Evolutionary conservation across 1,284 basidiomycete species (phyloP), one percentile per base, ranked within the genome.

Genomic region (Trichosporon faecale): DNA sequence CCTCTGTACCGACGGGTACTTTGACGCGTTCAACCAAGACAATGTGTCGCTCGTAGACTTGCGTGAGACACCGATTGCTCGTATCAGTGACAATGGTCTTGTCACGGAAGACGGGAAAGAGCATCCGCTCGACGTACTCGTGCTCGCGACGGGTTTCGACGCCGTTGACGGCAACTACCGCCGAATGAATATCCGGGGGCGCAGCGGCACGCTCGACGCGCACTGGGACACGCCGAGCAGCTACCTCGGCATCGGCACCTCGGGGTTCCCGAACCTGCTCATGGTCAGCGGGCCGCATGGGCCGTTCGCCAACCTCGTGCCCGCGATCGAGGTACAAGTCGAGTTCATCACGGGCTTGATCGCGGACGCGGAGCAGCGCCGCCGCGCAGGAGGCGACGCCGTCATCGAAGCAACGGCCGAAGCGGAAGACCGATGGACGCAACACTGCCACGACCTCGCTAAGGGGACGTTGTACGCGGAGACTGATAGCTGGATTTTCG

Each of bases 91-190:
- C 0, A n/a, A 37, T 14, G 70, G 70, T 8, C 16, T 72, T 5
- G 14, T 44, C 18, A 69, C 70, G 14, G n/a, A 44, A 18, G 70
- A 72, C 68, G 71, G 66, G 6, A 16, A 0, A 1, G 68, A 65
- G 35, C 68, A 72, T 40, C 33, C 52, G 66, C 66, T 72, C 63
- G 68, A 72, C 68, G 33, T 68, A 14, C 27, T 72, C 18, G 66
- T 72, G 14, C 61, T 68, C 61, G 70, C 70, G 0, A 72, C 70
- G 33, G 70, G 70, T 3, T 72, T 72, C n/a, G 70, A 68, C 49
- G 68, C 61, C 52, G 68, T 72, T 11, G 67, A 68, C 55, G 70
- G 70, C 23, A 68, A 68, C 65, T 69, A 69, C 46, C 67, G 65
- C 49, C 61, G 64, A 21, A 29, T 72, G 14, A 66, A 72, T 52